These are phyloP conservation scores for Aspergillus sp. DNA, from an alignment of 2,329 filamentous ascomycete genomes.

Conservation along the genomic window DNA sequence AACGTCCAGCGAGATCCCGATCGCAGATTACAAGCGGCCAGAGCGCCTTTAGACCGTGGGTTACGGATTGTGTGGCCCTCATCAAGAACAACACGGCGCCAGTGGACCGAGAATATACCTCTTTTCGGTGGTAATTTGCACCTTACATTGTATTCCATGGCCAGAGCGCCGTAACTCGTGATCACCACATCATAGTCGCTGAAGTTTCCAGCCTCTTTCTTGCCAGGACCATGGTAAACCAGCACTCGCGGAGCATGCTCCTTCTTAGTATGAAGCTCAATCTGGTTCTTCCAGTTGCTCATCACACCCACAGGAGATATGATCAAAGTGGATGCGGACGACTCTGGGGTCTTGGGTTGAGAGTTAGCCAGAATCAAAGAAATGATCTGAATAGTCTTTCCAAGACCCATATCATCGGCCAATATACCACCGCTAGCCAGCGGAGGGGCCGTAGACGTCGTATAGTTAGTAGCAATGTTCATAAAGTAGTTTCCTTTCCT, in stretches of 20 bases:
- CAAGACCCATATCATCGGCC: slow-evolving; percentile 87
- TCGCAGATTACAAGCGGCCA: slow-evolving; percentile 60
- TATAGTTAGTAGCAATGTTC: slow-evolving; percentile 67
- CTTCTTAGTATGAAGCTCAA: slow-evolving; percentile 61
- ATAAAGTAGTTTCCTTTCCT: slow-evolving; percentile 47
- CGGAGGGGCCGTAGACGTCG: slow-evolving; percentile 49
- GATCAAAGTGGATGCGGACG: slow-evolving; percentile 63
- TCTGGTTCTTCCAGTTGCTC: slow-evolving; percentile 84
- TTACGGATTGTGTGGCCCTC: slow-evolving; percentile 82
- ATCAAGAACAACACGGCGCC: slow-evolving; percentile 74
- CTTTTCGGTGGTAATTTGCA: slow-evolving; percentile 40
- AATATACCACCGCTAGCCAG: slow-evolving; percentile 77
- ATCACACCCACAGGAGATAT: slow-evolving; percentile 77
- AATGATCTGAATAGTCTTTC: slow-evolving; percentile 82
- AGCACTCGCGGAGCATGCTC: slow-evolving; percentile 60
- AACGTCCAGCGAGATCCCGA: slow-evolving; percentile 72
- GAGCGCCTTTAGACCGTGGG: slow-evolving; percentile 62
- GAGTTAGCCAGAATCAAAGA: slow-evolving; percentile 62
- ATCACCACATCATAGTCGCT: slow-evolving; percentile 67
- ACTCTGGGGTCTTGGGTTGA: slow-evolving; percentile 36
- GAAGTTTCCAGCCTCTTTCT: slow-evolving; percentile 55
- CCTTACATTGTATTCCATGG: slow-evolving; percentile 54
- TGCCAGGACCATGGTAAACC: slow-evolving; percentile 63
- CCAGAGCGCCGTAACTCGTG: slow-evolving; percentile 74
- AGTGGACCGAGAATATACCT: slow-evolving; percentile 59